phyloP scores from a whole-genome alignment of 331 rosid species.

The Cydonia oblonga region DNA sequence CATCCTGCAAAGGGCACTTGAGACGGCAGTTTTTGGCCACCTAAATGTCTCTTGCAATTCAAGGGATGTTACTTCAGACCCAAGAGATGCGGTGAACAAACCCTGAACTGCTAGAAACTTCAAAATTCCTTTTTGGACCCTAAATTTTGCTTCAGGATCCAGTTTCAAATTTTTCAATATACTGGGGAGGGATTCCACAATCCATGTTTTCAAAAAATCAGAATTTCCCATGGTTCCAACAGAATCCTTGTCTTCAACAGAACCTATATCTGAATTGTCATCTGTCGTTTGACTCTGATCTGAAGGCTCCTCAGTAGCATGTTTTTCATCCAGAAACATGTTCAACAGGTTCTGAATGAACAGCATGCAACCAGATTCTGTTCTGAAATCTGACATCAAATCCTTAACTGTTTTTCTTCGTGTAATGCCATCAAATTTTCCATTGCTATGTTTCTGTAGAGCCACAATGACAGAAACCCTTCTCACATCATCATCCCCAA shows the following conservation, averaged over 20 bases:
- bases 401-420: slow-evolving; percentile 65
- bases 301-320: slow-evolving; percentile 78
- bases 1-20: slow-evolving; percentile 73
- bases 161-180: slow-evolving; percentile 62
- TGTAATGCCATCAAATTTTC: slow-evolving; percentile 63
- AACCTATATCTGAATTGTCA: slow-evolving; percentile 89
- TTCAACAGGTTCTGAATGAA: slow-evolving; percentile 67
- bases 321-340: slow-evolving; percentile 79
- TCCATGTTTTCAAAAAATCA: slow-evolving; percentile 79
- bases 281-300: slow-evolving; percentile 98
- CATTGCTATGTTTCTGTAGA: slow-evolving; percentile 86
- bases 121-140: slow-evolving; percentile 67
- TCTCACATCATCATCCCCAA: slow-evolving; percentile 62
- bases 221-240: slow-evolving; percentile 48
- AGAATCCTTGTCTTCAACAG: slow-evolving; percentile 70
- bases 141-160: slow-evolving; percentile 52
- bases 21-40: slow-evolving; percentile 88
- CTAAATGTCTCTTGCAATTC: slow-evolving; percentile 79
- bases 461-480: slow-evolving; percentile 82
- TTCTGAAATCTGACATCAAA: slow-evolving; percentile 67
- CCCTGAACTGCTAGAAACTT: slow-evolving; percentile 95
- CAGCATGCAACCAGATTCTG: slow-evolving; percentile 78
- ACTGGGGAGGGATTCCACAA: slow-evolving; percentile 75
- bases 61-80: slow-evolving; percentile 87
- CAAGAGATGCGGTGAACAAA: slow-evolving; percentile 81